Evolutionary conservation across 371 early-diverging fungal species (phyloP).

Genomic region (Pancytospora epiphaga): DNA sequence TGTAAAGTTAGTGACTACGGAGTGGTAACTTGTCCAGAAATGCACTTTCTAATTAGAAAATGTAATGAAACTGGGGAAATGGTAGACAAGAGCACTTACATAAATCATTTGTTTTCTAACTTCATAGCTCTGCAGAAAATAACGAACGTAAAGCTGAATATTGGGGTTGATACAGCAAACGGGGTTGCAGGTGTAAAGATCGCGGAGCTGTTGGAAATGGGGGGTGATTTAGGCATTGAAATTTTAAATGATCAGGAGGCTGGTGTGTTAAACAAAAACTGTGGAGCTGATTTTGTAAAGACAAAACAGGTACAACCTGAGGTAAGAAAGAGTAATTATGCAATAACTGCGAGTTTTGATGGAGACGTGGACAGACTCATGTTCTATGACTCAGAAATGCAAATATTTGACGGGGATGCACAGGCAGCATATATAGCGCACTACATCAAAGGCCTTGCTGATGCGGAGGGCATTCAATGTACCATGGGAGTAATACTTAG

Average conservation of each 20-base stretch:
- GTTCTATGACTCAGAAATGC: constrained; percentile 67
- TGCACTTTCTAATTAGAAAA: constrained; percentile 43
- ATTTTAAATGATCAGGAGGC: constrained; percentile 27
- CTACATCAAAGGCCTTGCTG: constrained; percentile 36
- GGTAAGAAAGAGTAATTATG: constrained; percentile 40
- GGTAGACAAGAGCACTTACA: constrained; percentile 27
- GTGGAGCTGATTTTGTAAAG: constrained; percentile 95
- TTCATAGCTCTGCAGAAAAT: constrained; percentile 14
- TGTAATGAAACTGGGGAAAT: constrained; percentile 14
- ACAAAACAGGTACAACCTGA: constrained; percentile 70
- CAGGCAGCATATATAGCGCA: constrained; percentile 43
- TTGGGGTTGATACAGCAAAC: constrained; percentile 45
- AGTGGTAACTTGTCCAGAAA: constrained; percentile 69
- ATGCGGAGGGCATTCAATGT: not conserved
- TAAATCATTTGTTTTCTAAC: constrained; percentile 8
- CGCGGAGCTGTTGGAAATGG: constrained; percentile 68
- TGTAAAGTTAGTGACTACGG: constrained; percentile 70
- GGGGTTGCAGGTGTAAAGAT: constrained; percentile 88
- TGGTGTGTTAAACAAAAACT: constrained; percentile 58
- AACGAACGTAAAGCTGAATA: constrained; percentile 12
- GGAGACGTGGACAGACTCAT: constrained; percentile 98
- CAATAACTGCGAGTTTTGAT: constrained; percentile 72
- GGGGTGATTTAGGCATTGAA: constrained; percentile 65
- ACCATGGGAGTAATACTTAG: constrained; percentile 50
- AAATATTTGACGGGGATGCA: constrained; percentile 55